phyloP scores from a whole-genome alignment of 2,329 filamentous ascomycete genomes.

The Gliomastix tumulicola region DNA sequence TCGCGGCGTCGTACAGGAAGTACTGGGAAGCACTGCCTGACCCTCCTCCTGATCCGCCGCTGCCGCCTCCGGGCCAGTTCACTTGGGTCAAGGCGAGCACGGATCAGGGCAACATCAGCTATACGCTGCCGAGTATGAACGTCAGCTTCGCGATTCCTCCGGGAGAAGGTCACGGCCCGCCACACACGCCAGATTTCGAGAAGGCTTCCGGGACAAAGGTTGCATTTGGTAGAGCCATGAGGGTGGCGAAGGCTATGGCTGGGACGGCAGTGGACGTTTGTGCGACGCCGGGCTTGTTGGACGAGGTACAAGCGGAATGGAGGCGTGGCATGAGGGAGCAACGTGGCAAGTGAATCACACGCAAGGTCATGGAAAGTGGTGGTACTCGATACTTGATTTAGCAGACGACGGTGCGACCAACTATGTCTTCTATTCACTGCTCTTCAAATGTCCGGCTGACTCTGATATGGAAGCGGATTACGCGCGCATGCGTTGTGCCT shows the following conservation, averaged over 20 bases:
- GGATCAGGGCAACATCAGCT: constrained; percentile 52
- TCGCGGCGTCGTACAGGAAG: constrained; percentile 34
- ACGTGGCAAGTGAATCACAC: too few relatives aligned
- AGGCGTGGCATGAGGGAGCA: constrained; percentile 12
- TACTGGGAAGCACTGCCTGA: constrained; percentile 33
- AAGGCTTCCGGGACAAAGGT: constrained; percentile 10
- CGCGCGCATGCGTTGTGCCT: too few relatives aligned
- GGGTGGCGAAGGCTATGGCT: constrained; percentile 13
- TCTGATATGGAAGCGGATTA: too few relatives aligned
- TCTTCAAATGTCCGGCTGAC: too few relatives aligned
- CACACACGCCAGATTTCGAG: constrained; percentile 14
- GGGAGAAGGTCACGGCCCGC: constrained; percentile 10
- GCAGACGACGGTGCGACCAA: too few relatives aligned
- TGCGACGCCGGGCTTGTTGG: constrained; percentile 9
- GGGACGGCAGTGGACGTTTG: constrained; percentile 13
- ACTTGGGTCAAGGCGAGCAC: constrained; percentile 45
- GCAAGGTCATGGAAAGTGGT: too few relatives aligned
- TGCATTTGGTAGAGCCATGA: constrained; percentile 12
- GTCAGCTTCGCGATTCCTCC: constrained; percentile 44
- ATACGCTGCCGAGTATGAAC: constrained; percentile 47
- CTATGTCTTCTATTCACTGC: too few relatives aligned
- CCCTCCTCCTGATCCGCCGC: constrained; percentile 10
- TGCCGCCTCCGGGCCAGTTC: constrained; percentile 28
- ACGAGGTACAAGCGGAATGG: constrained; percentile 13
- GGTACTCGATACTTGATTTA: too few relatives aligned